phyloP scores from a whole-genome alignment of 257 asterid genomes.

The Solanum chmielewskii region DNA sequence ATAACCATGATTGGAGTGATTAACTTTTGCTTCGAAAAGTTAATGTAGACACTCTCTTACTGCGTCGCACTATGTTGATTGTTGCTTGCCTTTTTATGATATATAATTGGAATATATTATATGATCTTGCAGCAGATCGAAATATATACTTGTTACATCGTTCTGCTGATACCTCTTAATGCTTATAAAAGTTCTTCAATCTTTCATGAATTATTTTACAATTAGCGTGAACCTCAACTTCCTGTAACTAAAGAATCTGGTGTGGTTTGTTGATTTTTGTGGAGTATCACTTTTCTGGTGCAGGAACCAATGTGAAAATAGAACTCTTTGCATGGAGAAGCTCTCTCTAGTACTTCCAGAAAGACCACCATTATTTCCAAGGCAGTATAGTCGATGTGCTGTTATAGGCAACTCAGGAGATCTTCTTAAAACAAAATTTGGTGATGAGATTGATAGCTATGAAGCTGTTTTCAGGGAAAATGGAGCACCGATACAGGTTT shows the following conservation, averaged over 20 bases:
- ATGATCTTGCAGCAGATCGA: neutral
- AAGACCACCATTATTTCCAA: slow-evolving; percentile 68
- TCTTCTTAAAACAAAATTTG: slow-evolving; percentile 81
- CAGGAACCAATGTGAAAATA: slow-evolving; percentile 73
- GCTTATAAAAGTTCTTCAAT: neutral
- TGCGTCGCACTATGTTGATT: neutral
- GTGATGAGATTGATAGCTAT: slow-evolving; percentile 73
- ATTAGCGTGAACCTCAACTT: neutral
- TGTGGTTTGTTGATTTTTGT: neutral
- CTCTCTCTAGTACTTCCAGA: slow-evolving; percentile 87
- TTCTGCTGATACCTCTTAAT: neutral
- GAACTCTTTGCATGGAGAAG: slow-evolving; percentile 84
- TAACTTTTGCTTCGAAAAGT: neutral
- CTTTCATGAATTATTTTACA: neutral
- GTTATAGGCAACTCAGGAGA: slow-evolving; percentile 99
- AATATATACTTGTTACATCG: neutral
- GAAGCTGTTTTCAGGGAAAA: slow-evolving; percentile 88
- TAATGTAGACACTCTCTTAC: neutral
- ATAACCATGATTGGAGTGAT: neutral
- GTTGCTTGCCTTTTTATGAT: neutral
- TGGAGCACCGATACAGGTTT: slow-evolving; percentile 95
- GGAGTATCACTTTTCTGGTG: slow-evolving; percentile 7
- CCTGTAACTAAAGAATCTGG: neutral
- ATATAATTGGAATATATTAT: neutral
- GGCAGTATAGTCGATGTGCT: slow-evolving; percentile 81